Evolutionary conservation across 2,329 filamentous ascomycete genomes (phyloP).

Genomic region (Acephala macrosclerotiorum): DNA sequence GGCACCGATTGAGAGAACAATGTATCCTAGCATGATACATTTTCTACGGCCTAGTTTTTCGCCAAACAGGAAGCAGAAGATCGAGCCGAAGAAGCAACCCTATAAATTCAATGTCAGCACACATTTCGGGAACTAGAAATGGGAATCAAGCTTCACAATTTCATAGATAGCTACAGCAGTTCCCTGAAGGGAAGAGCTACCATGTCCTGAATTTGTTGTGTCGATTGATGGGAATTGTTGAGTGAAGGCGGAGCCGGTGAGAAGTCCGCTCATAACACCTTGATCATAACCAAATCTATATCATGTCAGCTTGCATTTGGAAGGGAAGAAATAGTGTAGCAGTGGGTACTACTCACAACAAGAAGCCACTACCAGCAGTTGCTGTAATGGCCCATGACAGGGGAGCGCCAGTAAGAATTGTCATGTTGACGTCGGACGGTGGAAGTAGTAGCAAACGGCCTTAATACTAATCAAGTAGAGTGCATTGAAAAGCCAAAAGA

Average conservation of each 20-base stretch:
- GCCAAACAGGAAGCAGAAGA: conserved; percentile 46
- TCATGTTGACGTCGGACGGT: background rate
- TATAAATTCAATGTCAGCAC: conserved; percentile 31
- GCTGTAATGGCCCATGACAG: conserved; percentile 5
- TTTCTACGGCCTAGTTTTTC: conserved; percentile 51
- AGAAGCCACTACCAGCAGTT: background rate
- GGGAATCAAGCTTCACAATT: background rate
- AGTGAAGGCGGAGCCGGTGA: conserved; percentile 30
- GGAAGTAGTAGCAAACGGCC: background rate
- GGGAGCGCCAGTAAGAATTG: conserved; percentile 2
- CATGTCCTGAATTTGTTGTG: conserved; percentile 39
- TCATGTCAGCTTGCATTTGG: too few relatives aligned
- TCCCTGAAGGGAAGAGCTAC: background rate
- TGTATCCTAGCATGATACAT: conserved; percentile 47
- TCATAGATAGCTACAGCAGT: background rate
- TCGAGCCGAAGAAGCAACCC: conserved; percentile 47
- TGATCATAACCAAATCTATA: conserved; percentile 48
- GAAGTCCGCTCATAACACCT: conserved; percentile 46
- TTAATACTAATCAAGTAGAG: background rate
- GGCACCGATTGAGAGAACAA: conserved; percentile 51
- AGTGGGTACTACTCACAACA: background rate
- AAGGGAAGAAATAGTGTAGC: too few relatives aligned
- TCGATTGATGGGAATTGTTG: conserved; percentile 48
- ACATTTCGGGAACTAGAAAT: background rate
- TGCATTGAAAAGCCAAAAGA: background rate